Base-by-base conservation (phyloP, 179 eudicot genomes). In the Gypsophila paniculata region DNA sequence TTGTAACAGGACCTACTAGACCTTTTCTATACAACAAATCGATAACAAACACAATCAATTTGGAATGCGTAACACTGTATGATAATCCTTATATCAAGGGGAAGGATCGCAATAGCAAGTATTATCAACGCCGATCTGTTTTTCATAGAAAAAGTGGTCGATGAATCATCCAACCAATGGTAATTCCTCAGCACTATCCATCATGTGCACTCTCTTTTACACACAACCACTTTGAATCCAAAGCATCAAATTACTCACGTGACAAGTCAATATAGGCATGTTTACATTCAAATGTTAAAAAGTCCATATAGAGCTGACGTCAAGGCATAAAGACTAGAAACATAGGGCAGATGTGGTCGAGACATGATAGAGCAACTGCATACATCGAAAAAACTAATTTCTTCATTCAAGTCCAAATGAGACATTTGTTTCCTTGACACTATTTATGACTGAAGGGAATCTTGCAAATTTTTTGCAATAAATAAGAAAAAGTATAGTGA, bases 251-350 rank as follows among this genome's bases (percentile, higher is more conserved):
- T 58, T 42, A 36, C 15, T 39, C 48, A 63, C 25, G 17, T 36
- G 25, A 17, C 68, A n/a, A 38, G 68, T 61, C 18, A 61, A 61
- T 29, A 29, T 39, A 18, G 51, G 39, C 8, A 63, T 18, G n/a
- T 36, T 11, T 38, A 65, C 52, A 39, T 39, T 65, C 8, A 6
- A 65, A 65, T 39, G 51, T 65, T 39, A 65, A 49, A 65, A 65
- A 19, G 52, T 18, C 32, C 10, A n/a, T 23, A 49, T 14, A 4
- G 42, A 48, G 11, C 53, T 65, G 53, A 65, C 3, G 53, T 4
- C n/a, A 14, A 19, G 29, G 9, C 5, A 44, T 42, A 21, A 18
- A 21, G 48, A 65, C n/a, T 22, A 42, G 22, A 9, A 4, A 11
- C 18, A 66, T 18, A 5, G 32, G 17, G 53, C 1, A 65, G 53